Evolutionary conservation across 2,329 filamentous ascomycete species (phyloP).

Genomic region (Lecanosticta acicola): DNA sequence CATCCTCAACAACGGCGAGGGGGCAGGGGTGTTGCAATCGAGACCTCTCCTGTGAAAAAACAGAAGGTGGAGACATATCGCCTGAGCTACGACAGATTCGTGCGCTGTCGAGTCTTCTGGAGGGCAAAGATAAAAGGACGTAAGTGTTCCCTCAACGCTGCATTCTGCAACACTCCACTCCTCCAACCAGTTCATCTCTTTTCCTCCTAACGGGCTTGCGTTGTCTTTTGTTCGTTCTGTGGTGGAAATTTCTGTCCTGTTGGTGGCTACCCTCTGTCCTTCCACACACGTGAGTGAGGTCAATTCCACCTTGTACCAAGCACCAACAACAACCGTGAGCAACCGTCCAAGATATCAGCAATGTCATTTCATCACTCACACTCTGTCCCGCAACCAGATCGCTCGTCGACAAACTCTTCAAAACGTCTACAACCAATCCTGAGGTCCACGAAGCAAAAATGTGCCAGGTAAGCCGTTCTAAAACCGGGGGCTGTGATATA

Average conservation of each 20-base stretch:
- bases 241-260: conserved; percentile 7
- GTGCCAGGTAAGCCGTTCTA: conserved; percentile 24
- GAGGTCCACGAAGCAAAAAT: too few species aligned
- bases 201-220: conserved; percentile 8
- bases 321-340: background rate
- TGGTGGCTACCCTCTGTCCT: conserved; percentile 10
- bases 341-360: background rate
- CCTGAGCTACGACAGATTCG: conserved; percentile 16
- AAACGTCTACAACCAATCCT: too few species aligned
- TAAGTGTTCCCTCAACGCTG: background rate
- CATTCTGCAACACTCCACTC: background rate
- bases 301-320: background rate
- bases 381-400: too few species aligned
- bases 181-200: conserved; percentile 2
- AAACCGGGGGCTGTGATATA: too few species aligned
- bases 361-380: too few species aligned
- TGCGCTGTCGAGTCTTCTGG: conserved; percentile 3
- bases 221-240: conserved; percentile 7
- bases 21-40: background rate
- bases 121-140: background rate
- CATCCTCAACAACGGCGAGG: background rate
- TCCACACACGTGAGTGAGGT: background rate
- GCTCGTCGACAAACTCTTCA: too few species aligned
- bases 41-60: conserved; percentile 4
- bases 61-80: conserved; percentile 9